Percentiles rank a stretch among this genome's conserved stretches.
Conservation (phyloP, 2,329 filamentous ascomycete genomes). For the Colletotrichum sp. region DNA sequence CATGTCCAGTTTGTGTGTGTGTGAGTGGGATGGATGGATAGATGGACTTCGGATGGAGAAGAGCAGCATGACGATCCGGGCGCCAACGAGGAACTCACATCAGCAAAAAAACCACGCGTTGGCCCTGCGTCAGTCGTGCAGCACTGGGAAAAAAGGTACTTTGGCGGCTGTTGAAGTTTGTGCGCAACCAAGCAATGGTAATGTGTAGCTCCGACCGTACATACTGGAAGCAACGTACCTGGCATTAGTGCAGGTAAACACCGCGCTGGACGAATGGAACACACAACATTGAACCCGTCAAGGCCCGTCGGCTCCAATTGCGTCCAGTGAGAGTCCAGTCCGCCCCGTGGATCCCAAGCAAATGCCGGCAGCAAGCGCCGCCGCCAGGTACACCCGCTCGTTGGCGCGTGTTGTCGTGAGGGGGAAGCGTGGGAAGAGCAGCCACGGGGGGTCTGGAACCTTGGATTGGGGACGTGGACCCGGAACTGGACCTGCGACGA, state of each 20-base stretch:
- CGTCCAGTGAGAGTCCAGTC: not conserved
- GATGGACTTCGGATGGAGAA: not conserved
- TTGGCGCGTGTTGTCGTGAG: not conserved
- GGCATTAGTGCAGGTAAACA: not conserved
- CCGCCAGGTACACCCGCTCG: slow-evolving; percentile 7
- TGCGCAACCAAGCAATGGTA: not conserved
- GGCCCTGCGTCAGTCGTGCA: not conserved
- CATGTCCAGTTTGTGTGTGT: not conserved
- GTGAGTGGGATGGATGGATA: not conserved
- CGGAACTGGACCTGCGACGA: not conserved
- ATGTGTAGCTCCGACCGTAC: not conserved
- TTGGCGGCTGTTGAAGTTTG: not conserved
- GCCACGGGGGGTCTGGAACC: not conserved
- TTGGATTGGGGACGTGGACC: not conserved
- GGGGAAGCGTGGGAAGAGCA: not conserved
- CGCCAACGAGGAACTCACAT: not conserved
- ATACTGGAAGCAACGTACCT: not conserved
- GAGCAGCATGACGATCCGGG: not conserved
- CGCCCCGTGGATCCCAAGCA: not conserved
- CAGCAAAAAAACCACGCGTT: not conserved
- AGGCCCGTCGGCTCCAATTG: not conserved
- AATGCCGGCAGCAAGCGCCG: slow-evolving; percentile 11
- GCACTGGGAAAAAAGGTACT: not conserved
- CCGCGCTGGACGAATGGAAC: not conserved
- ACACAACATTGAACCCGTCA: not conserved